Evolutionary conservation across 2,329 filamentous ascomycete genomes (phyloP).

Genomic region (Ophiosphaerella narmari): DNA sequence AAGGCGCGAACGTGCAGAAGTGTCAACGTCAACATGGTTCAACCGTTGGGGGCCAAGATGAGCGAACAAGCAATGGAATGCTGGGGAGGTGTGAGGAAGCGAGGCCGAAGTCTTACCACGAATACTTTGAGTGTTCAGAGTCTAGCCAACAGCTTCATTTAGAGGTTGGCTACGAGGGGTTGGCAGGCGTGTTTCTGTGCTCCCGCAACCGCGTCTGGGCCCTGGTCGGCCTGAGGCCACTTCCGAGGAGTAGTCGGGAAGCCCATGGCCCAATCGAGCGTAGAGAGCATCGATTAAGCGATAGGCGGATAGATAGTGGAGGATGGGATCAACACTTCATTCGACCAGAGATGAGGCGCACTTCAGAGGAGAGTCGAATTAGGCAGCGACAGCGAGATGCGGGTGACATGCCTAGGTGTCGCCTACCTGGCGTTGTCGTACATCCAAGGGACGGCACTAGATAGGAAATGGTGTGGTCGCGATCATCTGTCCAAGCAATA

Average conservation of each 20-base stretch:
- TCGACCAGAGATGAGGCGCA: conserved; percentile 35
- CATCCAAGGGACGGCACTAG: conserved; percentile 11
- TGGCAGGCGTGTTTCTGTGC: conserved; percentile 20
- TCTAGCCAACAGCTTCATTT: conserved; percentile 2
- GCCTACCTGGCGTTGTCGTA: conserved; percentile 7
- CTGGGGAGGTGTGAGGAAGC: not conserved
- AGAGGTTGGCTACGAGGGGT: conserved; percentile 18
- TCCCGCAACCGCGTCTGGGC: conserved; percentile 33
- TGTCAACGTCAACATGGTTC: conserved; percentile 21
- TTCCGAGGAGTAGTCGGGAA: conserved; percentile 24
- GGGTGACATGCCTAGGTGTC: conserved; percentile 27
- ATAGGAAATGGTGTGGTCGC: not conserved
- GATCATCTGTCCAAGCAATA: conserved; percentile 5
- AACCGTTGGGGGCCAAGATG: conserved; percentile 26
- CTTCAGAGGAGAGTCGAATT: conserved; percentile 12
- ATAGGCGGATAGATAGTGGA: conserved; percentile 14
- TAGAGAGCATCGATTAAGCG: conserved; percentile 12
- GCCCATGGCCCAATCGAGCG: conserved; percentile 22
- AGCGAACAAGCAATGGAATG: conserved; percentile 17
- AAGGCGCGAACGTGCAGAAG: conserved; percentile 13
- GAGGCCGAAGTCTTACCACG: not conserved
- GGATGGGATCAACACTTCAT: conserved; percentile 17
- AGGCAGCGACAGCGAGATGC: conserved; percentile 24
- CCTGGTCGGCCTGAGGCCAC: conserved; percentile 16
- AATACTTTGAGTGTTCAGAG: not conserved